A percentile compares a stretch with the other conserved stretches of the same genome.
Conservation (phyloP, 140 eudicot species). For the Artemisia princeps region DNA sequence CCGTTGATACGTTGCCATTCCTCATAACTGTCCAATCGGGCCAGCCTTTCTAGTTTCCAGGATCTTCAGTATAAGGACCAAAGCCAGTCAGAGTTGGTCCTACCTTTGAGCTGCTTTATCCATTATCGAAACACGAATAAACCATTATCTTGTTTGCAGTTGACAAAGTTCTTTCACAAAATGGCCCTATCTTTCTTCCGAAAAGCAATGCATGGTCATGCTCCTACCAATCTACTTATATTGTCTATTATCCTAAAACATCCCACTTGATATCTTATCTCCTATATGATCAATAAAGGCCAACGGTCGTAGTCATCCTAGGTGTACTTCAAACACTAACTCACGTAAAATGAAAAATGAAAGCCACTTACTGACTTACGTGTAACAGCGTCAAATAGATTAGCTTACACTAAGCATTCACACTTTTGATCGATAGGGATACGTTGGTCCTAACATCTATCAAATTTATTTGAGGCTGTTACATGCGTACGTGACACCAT, state of each 20-base stretch:
- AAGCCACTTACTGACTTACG: not conserved
- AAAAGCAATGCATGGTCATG: not conserved
- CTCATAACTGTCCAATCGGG: too few species aligned
- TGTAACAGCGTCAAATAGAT: too few species aligned
- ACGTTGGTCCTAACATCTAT: not conserved
- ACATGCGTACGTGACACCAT: not conserved
- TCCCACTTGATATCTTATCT: too few species aligned
- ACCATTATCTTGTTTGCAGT: not conserved
- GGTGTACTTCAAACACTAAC: not conserved
- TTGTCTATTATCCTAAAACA: too few species aligned
- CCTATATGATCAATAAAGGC: not conserved
- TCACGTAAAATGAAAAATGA: not conserved
- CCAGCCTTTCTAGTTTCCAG: too few species aligned
- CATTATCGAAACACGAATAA: too few species aligned
- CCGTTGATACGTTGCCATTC: too few species aligned
- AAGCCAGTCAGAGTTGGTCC: too few species aligned
- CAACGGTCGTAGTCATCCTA: not conserved
- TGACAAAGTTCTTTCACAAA: not conserved
- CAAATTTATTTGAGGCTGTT: not conserved
- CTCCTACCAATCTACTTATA: too few species aligned
- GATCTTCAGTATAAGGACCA: too few species aligned
- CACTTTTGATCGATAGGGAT: not conserved
- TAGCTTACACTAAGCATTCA: not conserved
- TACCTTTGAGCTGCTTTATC: too few species aligned
- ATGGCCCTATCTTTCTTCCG: not conserved